Base-by-base conservation (phyloP, 768 basidiomycete species). In the Suillus clintonianus region DNA sequence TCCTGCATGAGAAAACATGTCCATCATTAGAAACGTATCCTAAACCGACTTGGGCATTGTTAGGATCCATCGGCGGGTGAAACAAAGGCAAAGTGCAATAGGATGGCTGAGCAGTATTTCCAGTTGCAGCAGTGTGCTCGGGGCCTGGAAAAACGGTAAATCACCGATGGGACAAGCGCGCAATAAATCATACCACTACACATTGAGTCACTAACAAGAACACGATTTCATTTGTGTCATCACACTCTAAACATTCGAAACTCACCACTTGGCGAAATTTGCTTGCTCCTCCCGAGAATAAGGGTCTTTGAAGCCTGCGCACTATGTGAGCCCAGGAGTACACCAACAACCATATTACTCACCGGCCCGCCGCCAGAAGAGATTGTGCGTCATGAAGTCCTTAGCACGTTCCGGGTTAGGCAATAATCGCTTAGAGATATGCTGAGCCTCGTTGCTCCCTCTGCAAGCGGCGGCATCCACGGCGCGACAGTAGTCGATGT, bases 351-450 rank as follows among this genome's bases (percentile, higher is more conserved):
- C 1, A 3, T 37, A 30, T 13, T 30, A 68, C 77, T 36, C 61
- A 86, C 87, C 88, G 64, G 80, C 80, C n/a, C 87, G 80, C 63
- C 80, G 79, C 87, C 87, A 89, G 65, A 80, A 82, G 37, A 89
- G 66, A 30, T 70, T 74, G 64, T 89, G 87, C 9, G 83, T 82
- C 42, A 89, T 72, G 66, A 75, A 78, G 63, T 89, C 87, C 64
- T 89, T 89, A 0, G 79, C 61, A 32, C 72, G 73, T 37, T 79
- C 69, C 0, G 85, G 84, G 42, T 83, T 65, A 3, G 87, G 87
- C 0, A 74, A 70, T 61, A 89, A 71, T 24, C 70, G 74, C n/a
- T 66, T 71, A 3, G 51, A 64, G 42, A 86, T 75, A 62, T 89
- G 87, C 62, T 85, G 77, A 10, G 81, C 56, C 8, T 85, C 85